Conservation (phyloP, 345 rosid genomes). For the Raphanus raphanistrum region DNA sequence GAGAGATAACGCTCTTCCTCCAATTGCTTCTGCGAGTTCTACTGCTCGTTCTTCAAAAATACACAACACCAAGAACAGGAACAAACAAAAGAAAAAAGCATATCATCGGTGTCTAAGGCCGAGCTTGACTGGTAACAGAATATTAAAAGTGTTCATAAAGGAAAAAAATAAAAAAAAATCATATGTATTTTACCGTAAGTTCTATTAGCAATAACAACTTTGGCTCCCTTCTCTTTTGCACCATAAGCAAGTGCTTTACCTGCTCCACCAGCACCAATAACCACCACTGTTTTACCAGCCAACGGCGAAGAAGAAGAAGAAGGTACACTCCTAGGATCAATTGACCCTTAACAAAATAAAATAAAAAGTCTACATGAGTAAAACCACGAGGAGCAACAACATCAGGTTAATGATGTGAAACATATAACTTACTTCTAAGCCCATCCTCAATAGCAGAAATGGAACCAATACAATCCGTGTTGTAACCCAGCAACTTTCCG, state of each 20-base stretch:
- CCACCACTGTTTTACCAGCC: slow-evolving; percentile 79
- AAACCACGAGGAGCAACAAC: slow-evolving; percentile 9
- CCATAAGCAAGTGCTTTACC: slow-evolving; percentile 97
- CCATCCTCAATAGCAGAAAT: slow-evolving; percentile 96
- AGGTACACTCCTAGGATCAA: slow-evolving; percentile 29
- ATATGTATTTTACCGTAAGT: slow-evolving; percentile 64
- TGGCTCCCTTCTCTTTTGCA: slow-evolving; percentile 89
- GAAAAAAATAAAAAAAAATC: no score
- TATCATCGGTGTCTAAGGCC: slow-evolving; percentile 19
- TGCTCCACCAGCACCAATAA: slow-evolving; percentile 96
- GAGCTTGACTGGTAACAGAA: no score
- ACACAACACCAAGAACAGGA: slow-evolving; percentile 20
- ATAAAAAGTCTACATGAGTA: not conserved
- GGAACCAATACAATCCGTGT: slow-evolving; percentile 90
- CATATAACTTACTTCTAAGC: slow-evolving; percentile 56
- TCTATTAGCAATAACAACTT: slow-evolving; percentile 84
- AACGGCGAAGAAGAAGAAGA: slow-evolving; percentile 67
- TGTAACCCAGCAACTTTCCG: slow-evolving; percentile 77
- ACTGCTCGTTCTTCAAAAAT: slow-evolving; percentile 59
- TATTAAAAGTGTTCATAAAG: no score
- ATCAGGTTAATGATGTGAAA: slow-evolving; percentile 4
- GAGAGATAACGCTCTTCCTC: slow-evolving; percentile 79
- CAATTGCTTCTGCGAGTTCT: slow-evolving; percentile 69
- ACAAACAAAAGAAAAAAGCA: not conserved
- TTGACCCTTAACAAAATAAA: slow-evolving; percentile 46